Evolutionary conservation across 768 basidiomycete genomes (phyloP), one percentile per base, ranked within the genome.

Genomic region (Mrakia blollopis): DNA sequence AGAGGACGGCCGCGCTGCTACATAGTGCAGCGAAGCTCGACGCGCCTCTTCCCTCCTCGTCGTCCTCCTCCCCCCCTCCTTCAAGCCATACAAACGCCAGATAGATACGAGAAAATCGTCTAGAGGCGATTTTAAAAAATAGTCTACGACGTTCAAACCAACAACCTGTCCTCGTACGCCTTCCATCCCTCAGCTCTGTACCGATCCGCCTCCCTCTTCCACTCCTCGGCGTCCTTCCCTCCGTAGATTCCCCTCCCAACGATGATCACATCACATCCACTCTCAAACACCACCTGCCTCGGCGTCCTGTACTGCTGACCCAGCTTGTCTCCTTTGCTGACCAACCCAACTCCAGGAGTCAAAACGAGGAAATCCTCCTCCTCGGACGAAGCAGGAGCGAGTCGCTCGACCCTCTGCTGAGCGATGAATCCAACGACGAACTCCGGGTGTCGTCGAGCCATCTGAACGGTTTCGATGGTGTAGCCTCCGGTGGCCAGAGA

Each of bases 391-490:
- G 57, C 70, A 41, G 65, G 65, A 16, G 65, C 37, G 14, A 73
- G 54, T 68, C 81, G 80, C 78, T 94, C 92, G 87, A 97, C 91
- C 63, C 94, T 87, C 73, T 87, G 85, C 84, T 94, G 92, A 16
- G 94, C 94, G 82, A 99, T 93, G 85, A 98, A 98, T 8, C 97
- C 97, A 80, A 98, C 89, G 63, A 98, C 96, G 82, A 98, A 99
- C 14, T 80, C 80, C 79, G 83, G 83, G 80, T 91, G 87, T 54
- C 86, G 86, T 28, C 92, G 88, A 11, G 97, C 96, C 91, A 98
- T 95, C 18, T 88, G 87, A 62, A 98, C 90, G 0, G 95, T 91
- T 60, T 89, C 87, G 75, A 89, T 87, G 0, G 93, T 95, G 84
- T 99, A 99, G 25, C 86, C 81, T 11, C 93, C 94, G 3, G 87